Base-by-base conservation (phyloP, 768 basidiomycete genomes). In the Trametes maxima region DNA sequence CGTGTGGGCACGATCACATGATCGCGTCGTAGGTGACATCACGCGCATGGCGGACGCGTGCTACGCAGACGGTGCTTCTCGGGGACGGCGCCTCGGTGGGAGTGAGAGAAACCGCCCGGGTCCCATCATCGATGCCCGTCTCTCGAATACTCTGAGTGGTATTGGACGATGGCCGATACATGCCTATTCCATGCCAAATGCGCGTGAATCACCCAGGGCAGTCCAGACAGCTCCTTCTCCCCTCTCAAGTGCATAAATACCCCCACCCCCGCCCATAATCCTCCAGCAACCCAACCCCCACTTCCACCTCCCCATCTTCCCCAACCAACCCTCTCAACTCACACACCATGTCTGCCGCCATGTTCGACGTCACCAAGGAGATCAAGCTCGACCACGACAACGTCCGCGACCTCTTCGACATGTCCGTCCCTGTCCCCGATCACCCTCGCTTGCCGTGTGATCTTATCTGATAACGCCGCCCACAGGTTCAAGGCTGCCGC, bases 331-430 rank as follows among this genome's bases (percentile, higher is more conserved):
- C 28, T 25, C 25, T 13, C 36, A 35, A 19, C 17, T 45, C 44
- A 4, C 36, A 37, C 11, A 37, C 1, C 37, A 57, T 57, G 55
- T 48, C 55, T 7, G 19, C 21, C 55, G 13, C 10, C 46, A 22
- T 56, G n/a, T 62, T 68, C 51, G 60, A 65, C 45, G 63, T 68
- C 22, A 54, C 60, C 10, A 25, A 50, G 25, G 65, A 68, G 59
- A 63, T 68, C 65, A 68, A 67, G 63, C 28, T 67, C 53, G 65
- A 67, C 64, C 68, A 68, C 52, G 68, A 68, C 64, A 68, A 68
- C 55, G 65, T 67, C 51, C 65, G 65, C 57, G 65, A 68, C 45
- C 63, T 68, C 54, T 67, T 62, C 46, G 54, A 59, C 35, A 37
- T 63, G 59, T 65, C 6, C 7, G 56, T 48, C 8, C 22, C 54